Evolutionary conservation across 2,329 filamentous ascomycete species (phyloP).

Genomic region (Aspergillus melleus): DNA sequence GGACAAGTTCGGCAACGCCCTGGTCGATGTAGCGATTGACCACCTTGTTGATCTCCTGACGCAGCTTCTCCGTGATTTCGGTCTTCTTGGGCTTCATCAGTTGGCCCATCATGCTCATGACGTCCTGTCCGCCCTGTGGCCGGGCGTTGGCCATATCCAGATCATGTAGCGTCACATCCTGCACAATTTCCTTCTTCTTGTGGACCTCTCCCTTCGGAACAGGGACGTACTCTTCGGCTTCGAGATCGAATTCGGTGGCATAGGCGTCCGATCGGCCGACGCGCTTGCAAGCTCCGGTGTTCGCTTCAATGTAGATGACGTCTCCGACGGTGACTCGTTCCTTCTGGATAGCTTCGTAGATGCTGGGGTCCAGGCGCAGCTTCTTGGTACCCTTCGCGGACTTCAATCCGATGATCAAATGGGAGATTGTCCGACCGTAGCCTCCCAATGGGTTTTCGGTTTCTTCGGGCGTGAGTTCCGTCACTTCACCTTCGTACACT

Average conservation of each 20-base stretch:
- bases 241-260: conserved; percentile 96
- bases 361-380: conserved; percentile 91
- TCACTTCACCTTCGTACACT: conserved; percentile 98
- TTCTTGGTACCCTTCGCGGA: conserved; percentile 97
- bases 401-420: conserved; percentile 90
- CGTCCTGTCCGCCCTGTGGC: conserved; percentile 95
- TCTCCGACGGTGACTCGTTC: conserved; percentile 94
- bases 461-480: conserved; percentile 95
- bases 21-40: conserved; percentile 99
- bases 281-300: conserved; percentile 96
- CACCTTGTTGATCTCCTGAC: conserved; percentile 97
- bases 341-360: conserved; percentile 99
- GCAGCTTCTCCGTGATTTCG: conserved; percentile 96
- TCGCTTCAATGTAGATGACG: conserved; percentile 98
- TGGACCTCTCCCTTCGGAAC: conserved; percentile 98
- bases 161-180: conserved; percentile 96
- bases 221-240: conserved; percentile 98
- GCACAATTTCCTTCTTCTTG: conserved; percentile 99
- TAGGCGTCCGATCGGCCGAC: conserved; percentile 96
- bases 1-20: conserved; percentile 95
- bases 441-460: conserved; percentile 95
- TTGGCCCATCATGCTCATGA: conserved; percentile 99
- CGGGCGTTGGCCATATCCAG: conserved; percentile 93
- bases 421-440: conserved; percentile 96
- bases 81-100: conserved; percentile 99